phyloP scores from a whole-genome alignment of 306 rosid species.

The Fragaria nilgerrensis region DNA sequence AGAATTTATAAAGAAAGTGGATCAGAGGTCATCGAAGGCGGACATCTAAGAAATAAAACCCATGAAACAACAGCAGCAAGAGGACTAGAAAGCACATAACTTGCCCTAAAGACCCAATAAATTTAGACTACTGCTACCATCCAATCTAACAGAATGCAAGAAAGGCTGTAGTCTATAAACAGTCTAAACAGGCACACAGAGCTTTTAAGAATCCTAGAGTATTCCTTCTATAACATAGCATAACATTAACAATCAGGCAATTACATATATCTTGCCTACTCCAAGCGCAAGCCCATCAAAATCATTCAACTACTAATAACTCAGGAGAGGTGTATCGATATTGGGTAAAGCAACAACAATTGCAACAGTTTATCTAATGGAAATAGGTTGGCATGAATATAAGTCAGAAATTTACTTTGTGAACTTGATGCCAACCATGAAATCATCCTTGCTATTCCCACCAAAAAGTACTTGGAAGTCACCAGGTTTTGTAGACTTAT shows the following conservation, averaged over 20 bases:
- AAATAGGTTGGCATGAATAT: not conserved
- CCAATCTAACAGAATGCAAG: not conserved
- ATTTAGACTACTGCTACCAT: not conserved
- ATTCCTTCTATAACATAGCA: not conserved
- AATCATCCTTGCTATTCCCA: constrained; percentile 75
- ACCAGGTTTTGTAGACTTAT: constrained; percentile 57
- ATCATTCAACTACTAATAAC: not conserved
- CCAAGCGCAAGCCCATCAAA: not conserved
- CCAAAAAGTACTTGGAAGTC: constrained; percentile 81
- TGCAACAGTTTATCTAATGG: not conserved
- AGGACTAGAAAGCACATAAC: not conserved
- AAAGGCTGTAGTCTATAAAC: not conserved
- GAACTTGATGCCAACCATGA: constrained; percentile 93
- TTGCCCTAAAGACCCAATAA: not conserved
- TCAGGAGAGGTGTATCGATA: not conserved
- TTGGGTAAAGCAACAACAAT: not conserved
- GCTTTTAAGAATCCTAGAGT: not conserved
- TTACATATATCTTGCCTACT: not conserved
- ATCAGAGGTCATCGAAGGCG: not conserved
- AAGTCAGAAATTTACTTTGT: constrained; percentile 51
- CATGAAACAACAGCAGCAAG: not conserved
- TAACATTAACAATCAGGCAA: not conserved
- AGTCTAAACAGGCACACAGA: not conserved
- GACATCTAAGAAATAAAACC: not conserved
- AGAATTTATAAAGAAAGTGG: not conserved